Percentiles rank a stretch among this genome's conserved stretches.
Conservation (phyloP, 768 basidiomycete genomes). For the Macrolepiota fuliginosa region DNA sequence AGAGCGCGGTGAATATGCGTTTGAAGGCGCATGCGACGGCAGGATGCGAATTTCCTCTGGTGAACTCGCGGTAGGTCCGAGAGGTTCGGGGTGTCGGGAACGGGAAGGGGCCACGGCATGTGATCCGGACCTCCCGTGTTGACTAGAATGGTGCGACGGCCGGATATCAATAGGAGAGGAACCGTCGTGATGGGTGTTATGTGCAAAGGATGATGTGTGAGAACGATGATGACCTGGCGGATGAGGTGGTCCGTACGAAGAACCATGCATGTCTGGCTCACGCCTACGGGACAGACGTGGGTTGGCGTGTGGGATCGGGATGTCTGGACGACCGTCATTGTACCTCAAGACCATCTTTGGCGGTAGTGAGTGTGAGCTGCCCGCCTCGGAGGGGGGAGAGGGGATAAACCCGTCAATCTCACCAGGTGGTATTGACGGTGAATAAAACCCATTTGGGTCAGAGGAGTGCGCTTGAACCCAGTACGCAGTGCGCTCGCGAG, state of each 20-base stretch:
- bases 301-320: constrained; percentile 53
- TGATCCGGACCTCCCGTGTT: constrained; percentile 32
- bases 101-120: constrained; percentile 22
- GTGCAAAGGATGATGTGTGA: constrained; percentile 27
- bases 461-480: constrained; percentile 54
- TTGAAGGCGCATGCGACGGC: constrained; percentile 40
- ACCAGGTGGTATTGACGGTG: constrained; percentile 59
- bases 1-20: constrained; percentile 23
- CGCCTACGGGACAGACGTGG: constrained; percentile 16
- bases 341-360: constrained; percentile 74
- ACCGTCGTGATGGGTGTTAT: neutral
- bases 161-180: constrained; percentile 14
- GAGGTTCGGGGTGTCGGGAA: constrained; percentile 23
- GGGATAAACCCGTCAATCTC: constrained; percentile 41
- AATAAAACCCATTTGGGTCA: constrained; percentile 40
- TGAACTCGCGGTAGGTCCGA: constrained; percentile 13
- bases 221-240: constrained; percentile 4
- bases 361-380: constrained; percentile 52
- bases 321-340: constrained; percentile 59
- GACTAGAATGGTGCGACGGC: constrained; percentile 29
- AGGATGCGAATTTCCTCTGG: constrained; percentile 67
- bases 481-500: constrained; percentile 59
- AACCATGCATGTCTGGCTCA: constrained; percentile 20
- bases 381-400: constrained; percentile 44
- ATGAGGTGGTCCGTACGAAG: constrained; percentile 14